Percentiles rank a stretch among this genome's conserved stretches.
Evolutionary conservation across 2,329 filamentous ascomycete species (phyloP).

Genomic region (Triangularia setosa): DNA sequence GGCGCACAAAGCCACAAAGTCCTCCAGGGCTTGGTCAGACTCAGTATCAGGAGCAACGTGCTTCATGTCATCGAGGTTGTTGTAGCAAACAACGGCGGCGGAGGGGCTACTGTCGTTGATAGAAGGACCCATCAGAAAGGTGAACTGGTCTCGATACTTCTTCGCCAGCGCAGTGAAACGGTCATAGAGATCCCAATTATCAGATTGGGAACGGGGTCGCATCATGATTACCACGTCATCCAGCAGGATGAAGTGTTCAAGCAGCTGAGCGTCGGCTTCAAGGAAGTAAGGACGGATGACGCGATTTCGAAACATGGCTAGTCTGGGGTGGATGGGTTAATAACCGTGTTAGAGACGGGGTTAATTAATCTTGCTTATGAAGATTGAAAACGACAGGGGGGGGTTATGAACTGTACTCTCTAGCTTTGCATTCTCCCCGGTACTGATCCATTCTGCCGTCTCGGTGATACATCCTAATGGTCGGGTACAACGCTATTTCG

Average conservation of each 20-base stretch:
- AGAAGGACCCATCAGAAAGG: slow-evolving; percentile 35
- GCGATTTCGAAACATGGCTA: slow-evolving; percentile 30
- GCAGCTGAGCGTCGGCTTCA: slow-evolving; percentile 25
- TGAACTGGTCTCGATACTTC: slow-evolving; percentile 36
- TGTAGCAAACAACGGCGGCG: slow-evolving; percentile 35
- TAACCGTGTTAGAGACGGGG: neutral
- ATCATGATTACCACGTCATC: slow-evolving; percentile 43
- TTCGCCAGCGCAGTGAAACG: slow-evolving; percentile 35
- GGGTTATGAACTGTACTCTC: slow-evolving; percentile 1
- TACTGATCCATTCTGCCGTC: slow-evolving; percentile 36
- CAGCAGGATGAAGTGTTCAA: slow-evolving; percentile 32
- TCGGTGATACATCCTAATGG: slow-evolving; percentile 41
- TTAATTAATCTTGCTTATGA: neutral
- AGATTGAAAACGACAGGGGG: neutral
- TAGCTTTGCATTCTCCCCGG: slow-evolving; percentile 38
- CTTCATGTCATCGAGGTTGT: slow-evolving; percentile 37
- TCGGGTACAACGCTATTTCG: slow-evolving; percentile 42
- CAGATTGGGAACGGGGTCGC: slow-evolving; percentile 28
- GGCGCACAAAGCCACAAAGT: slow-evolving; percentile 37
- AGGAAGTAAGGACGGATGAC: slow-evolving; percentile 30
- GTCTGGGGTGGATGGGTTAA: slow-evolving; percentile 20
- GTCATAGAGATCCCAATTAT: slow-evolving; percentile 31
- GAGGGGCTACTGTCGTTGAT: slow-evolving; percentile 11
- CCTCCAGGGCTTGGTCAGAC: slow-evolving; percentile 33
- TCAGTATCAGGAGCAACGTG: slow-evolving; percentile 33